Evolutionary conservation across 2,329 filamentous ascomycete species (phyloP), one percentile per base, ranked within the genome.

Genomic region (Beauveria brongniartii): DNA sequence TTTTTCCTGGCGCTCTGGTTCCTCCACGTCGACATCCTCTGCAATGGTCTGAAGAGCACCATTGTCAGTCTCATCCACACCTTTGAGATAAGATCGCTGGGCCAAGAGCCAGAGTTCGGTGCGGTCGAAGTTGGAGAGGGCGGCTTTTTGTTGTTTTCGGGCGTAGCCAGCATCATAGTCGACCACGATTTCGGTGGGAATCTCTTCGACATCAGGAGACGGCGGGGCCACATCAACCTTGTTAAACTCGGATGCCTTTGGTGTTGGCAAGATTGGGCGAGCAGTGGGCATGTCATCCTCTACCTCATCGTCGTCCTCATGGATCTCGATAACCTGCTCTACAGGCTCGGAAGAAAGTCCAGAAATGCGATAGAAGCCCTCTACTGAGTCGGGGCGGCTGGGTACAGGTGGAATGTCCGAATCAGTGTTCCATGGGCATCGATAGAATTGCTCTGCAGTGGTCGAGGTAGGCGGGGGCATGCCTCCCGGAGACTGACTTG

Each of bases 371-470:
- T 69, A 77, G 68, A 67, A 78, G 40, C 71, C 69, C 64, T 77
- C 75, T 65, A 71, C 64, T 64, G 75, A 28, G 66, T 78, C 57
- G 67, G 75, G 68, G 64, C 70, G 65, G 66, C 69, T 69, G 9
- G 74, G 72, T 3, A 76, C 65, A 3, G 73, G 71, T 28, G 74
- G 72, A 43, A 70, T 68, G 8, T 71, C 69, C n/a, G 75, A 55
- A 55, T 78, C 71, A 24, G 75, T 74, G 65, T 79, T 81, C 88
- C 92, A 97, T 3, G 92, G 92, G 30, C 88, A 82, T 64, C 88
- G 87, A 75, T 97, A 97, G 69, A 97, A 97, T 64, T 89, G 85
- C 71, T 96, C 91, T 10, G 93, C 93, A n/a, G 89, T 92, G 34
- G 91, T 91, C 1, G 93, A 96, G 0, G 91, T 93, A 1, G 92